phyloP scores from a whole-genome alignment of 2,329 filamentous ascomycete species.

The Leptographium radiaticola region DNA sequence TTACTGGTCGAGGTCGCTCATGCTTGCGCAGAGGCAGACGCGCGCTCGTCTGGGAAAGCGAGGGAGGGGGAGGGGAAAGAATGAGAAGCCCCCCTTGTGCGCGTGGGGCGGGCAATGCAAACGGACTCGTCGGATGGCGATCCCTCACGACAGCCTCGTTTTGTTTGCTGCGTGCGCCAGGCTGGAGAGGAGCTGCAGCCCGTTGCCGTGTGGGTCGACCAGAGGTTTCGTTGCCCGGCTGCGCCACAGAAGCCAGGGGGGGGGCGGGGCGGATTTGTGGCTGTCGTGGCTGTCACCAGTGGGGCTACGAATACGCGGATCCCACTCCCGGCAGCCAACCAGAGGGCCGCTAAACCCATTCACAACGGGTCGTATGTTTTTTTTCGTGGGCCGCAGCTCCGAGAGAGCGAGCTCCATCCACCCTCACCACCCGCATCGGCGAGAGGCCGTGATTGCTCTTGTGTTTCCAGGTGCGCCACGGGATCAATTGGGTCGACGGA shows the following conservation, averaged over 20 bases:
- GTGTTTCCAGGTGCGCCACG: not conserved
- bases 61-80: too few relatives aligned
- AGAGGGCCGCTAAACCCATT: not conserved
- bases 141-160: not conserved
- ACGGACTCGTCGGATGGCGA: not conserved
- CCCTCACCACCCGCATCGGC: not conserved
- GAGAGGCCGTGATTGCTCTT: not conserved
- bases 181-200: not conserved
- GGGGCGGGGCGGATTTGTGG: too few relatives aligned
- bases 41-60: not conserved
- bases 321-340: not conserved
- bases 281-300: too few relatives aligned
- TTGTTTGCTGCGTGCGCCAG: not conserved
- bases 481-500: not conserved
- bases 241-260: not conserved
- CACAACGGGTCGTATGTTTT: not conserved
- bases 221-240: not conserved
- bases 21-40: conserved; percentile 21
- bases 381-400: not conserved
- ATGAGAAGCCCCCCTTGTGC: not conserved
- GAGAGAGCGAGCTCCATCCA: not conserved
- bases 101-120: not conserved
- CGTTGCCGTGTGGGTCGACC: not conserved
- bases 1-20: conserved; percentile 92
- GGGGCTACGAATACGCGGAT: not conserved